Base-by-base conservation (phyloP, 1,284 basidiomycete species). In the Malassezia japonica region DNA sequence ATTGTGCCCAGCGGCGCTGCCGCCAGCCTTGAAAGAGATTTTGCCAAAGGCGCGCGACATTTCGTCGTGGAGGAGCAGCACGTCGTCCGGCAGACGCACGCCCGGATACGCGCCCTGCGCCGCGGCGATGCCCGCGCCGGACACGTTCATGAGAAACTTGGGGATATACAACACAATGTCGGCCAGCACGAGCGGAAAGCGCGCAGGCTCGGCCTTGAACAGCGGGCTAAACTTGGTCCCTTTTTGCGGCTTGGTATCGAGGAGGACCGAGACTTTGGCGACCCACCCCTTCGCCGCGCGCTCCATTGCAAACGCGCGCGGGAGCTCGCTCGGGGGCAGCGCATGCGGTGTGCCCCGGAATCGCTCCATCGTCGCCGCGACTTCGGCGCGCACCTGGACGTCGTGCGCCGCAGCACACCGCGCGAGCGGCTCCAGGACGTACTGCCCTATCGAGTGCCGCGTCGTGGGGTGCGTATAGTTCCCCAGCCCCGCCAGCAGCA, bases 371-470 rank as follows among this genome's bases (percentile, higher is more conserved):
- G 16, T n/a, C n/a, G 35, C 16, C 16, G 43, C 43, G 24, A 25
- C 12, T 15, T 36, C 9, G 6, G 20, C 45, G 9, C 36, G 46
- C 12, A 48, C 15, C 8, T 42, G 20, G 13, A 6, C 20, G 18
- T 54, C 51, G 21, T 48, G 40, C 15, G 41, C 33, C 20, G 32
- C 40, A 4, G 46, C 40, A 15, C 34, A 20, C 3, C 6, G 16
- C 4, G 44, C 23, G 15, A 54, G 40, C 15, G 33, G 35, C 2
- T 16, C 16, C 2, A 54, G 46, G 13, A 41, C 33, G 29, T 39
- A 48, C 46, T 54, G 51, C 15, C 46, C 51, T 12, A 54, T 48
- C 20, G 51, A 54, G 31, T 54, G 51, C 9, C 51, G 51, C 25
- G 51, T 54, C 4, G 23, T 13, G 5, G 51, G 46, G 27, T 54